Conservation (phyloP, 169 alveolate species). For the Plasmodium billcollinsi region DNA sequence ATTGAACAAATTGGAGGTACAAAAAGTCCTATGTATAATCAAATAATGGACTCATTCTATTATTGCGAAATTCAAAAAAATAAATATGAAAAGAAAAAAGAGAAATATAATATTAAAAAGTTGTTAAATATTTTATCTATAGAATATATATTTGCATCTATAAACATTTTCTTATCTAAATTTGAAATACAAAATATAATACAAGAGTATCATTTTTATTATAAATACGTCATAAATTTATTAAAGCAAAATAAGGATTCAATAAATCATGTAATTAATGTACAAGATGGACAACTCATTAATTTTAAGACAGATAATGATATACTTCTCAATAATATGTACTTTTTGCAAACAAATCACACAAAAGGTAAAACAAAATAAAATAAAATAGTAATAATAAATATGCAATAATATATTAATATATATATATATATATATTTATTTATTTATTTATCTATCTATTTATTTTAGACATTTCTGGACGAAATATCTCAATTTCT, state of each 20-base stretch:
- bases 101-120: slow-evolving; percentile 69
- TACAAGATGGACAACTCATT: slow-evolving; percentile 33
- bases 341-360: background rate
- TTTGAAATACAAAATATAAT: slow-evolving; percentile 76
- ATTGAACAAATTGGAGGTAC: slow-evolving; percentile 71
- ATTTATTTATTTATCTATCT: too few relatives aligned
- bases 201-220: slow-evolving; percentile 75
- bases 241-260: background rate
- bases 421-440: too few relatives aligned
- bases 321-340: slow-evolving; percentile 55
- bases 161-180: slow-evolving; percentile 69
- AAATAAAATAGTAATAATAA: too few relatives aligned
- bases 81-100: slow-evolving; percentile 47
- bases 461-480: too few relatives aligned
- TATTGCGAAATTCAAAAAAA: slow-evolving; percentile 77
- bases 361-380: background rate
- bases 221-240: slow-evolving; percentile 42
- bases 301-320: slow-evolving; percentile 50
- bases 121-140: slow-evolving; percentile 55
- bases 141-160: slow-evolving; percentile 73
- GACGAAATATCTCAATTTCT: too few relatives aligned
- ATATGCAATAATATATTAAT: too few relatives aligned
- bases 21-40: slow-evolving; percentile 35
- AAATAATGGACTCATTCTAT: slow-evolving; percentile 70
- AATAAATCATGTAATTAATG: background rate